Evolutionary conservation across 768 basidiomycete species (phyloP).

Genomic region (Panus rudis): DNA sequence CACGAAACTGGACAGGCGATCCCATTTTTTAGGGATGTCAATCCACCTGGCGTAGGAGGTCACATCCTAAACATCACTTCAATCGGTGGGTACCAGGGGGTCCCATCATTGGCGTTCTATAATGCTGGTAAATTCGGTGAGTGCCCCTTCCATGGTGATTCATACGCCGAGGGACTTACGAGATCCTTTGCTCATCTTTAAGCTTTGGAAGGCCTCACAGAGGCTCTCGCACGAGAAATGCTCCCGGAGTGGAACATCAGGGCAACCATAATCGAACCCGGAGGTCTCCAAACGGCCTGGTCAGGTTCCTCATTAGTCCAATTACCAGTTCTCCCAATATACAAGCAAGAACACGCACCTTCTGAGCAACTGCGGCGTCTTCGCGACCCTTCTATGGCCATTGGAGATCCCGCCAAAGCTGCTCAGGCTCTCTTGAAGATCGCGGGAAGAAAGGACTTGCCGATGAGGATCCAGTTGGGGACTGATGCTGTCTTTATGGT

Average conservation of each 20-base stretch:
- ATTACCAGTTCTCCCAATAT: conserved; percentile 3
- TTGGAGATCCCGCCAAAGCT: conserved; percentile 13
- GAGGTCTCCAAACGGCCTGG: conserved; percentile 19
- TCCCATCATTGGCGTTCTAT: conserved; percentile 26
- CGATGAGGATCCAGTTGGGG: conserved; percentile 15
- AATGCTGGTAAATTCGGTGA: conserved; percentile 31
- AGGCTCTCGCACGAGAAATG: conserved; percentile 15
- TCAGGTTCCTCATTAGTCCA: conserved; percentile 6
- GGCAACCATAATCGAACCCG: conserved; percentile 13
- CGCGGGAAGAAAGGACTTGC: conserved; percentile 7
- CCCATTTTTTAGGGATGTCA: conserved; percentile 8
- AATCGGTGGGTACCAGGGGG: conserved; percentile 26
- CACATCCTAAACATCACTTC: conserved; percentile 28
- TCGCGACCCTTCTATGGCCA: not conserved
- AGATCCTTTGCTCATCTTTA: not conserved
- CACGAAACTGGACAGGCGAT: conserved; percentile 12
- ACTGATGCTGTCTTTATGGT: conserved; percentile 11
- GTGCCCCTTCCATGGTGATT: conserved; percentile 1
- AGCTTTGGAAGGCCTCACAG: conserved; percentile 17
- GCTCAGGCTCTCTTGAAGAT: conserved; percentile 10
- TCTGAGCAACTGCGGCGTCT: conserved; percentile 2
- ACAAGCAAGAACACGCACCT: conserved; percentile 7
- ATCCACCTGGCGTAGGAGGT: conserved; percentile 11
- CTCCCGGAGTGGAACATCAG: conserved; percentile 16
- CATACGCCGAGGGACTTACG: not conserved